phyloP scores from a whole-genome alignment of 345 rosid genomes.

The Salix caprea region DNA sequence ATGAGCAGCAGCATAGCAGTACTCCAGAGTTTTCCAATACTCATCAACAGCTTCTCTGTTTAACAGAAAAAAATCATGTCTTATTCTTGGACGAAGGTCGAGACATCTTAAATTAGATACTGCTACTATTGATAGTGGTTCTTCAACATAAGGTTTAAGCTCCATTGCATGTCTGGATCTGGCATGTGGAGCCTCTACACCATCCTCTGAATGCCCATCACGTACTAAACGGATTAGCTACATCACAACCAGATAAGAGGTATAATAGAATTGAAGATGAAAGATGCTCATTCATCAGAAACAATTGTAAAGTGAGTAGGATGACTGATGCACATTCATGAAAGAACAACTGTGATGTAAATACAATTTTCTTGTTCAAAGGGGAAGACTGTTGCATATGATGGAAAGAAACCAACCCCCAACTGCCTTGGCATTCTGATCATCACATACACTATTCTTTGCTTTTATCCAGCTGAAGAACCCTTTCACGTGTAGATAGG shows the following conservation, averaged over 20 bases:
- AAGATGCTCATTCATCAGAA: neutral
- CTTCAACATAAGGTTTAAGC: constrained; percentile 90
- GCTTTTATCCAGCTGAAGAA: neutral
- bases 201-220: constrained; percentile 45
- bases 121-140: constrained; percentile 54
- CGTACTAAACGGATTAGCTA: constrained; percentile 78
- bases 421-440: neutral
- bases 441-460: neutral
- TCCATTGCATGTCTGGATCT: constrained; percentile 69
- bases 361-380: too few species aligned
- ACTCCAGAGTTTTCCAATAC: constrained; percentile 91
- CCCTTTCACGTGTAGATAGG: neutral
- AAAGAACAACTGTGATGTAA: too few species aligned
- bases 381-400: neutral
- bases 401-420: neutral
- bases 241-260: constrained; percentile 24
- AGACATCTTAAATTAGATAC: constrained; percentile 46
- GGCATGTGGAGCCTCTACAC: constrained; percentile 45
- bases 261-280: constrained; percentile 6
- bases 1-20: constrained; percentile 90
- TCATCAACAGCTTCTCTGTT: constrained; percentile 76
- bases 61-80: constrained; percentile 81
- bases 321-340: too few species aligned
- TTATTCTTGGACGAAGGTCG: constrained; percentile 88
- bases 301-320: neutral